A percentile compares a stretch with the other conserved stretches of the same genome.
These are phyloP conservation scores for Myxozyma udenii DNA, from an alignment of 805 yeast genomes.

Conservation along the genomic window DNA sequence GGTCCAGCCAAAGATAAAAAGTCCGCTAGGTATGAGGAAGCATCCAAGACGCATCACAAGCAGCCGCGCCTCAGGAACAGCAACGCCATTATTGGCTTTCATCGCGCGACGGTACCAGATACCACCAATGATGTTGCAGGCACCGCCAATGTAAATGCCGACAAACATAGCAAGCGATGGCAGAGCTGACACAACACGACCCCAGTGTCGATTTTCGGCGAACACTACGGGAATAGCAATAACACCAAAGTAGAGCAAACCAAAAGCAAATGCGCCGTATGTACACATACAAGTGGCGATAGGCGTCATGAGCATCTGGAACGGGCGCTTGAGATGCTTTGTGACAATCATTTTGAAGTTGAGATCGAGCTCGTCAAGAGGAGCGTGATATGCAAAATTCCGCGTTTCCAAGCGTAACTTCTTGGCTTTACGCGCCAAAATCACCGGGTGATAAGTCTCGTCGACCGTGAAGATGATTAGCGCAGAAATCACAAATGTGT, in stretches of 20 bases:
- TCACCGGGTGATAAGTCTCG: conserved; percentile 47
- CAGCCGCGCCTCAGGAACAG: conserved; percentile 25
- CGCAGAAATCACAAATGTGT: conserved; percentile 54
- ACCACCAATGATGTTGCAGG: conserved; percentile 14
- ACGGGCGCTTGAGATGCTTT: conserved; percentile 74
- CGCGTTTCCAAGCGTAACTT: conserved; percentile 67
- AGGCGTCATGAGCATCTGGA: conserved; percentile 63
- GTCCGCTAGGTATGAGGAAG: conserved; percentile 55
- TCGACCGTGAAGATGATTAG: conserved; percentile 43
- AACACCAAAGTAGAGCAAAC: conserved; percentile 44
- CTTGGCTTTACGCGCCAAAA: conserved; percentile 47
- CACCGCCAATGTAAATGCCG: conserved; percentile 38
- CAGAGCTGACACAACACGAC: conserved; percentile 8
- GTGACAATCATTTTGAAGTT: conserved; percentile 63
- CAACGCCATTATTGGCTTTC: conserved; percentile 12
- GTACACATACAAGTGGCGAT: conserved; percentile 43
- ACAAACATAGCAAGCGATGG: conserved; percentile 36
- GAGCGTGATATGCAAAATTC: conserved; percentile 82
- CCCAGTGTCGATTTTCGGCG: conserved; percentile 14
- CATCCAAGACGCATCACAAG: conserved; percentile 48
- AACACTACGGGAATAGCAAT: conserved; percentile 45
- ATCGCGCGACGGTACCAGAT: conserved; percentile 9
- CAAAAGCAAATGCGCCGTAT: conserved; percentile 48
- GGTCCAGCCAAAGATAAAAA: conserved; percentile 72
- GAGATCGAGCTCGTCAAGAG: conserved; percentile 81